Conservation (phyloP, 305 asterid genomes). For the Solanum hybrid region DNA sequence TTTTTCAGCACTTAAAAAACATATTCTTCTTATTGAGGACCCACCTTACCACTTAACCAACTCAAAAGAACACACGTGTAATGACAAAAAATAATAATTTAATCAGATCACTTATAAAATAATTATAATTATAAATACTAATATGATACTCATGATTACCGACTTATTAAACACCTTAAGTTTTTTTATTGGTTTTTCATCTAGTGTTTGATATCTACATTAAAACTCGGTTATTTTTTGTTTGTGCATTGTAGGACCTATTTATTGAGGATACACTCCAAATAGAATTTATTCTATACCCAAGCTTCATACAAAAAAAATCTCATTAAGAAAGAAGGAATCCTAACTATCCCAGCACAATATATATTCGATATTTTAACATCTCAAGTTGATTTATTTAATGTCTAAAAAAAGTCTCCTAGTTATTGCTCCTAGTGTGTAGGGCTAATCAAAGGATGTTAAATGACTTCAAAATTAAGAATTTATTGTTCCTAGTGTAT, state of each 20-base stretch:
- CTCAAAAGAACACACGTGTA: constrained; percentile 8
- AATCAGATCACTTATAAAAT: neutral
- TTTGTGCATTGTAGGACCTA: neutral
- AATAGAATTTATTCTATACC: neutral
- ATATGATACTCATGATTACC: neutral
- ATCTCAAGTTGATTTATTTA: neutral
- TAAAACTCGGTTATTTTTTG: rapidly evolving
- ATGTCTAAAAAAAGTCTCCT: neutral
- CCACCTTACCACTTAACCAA: constrained; percentile 21
- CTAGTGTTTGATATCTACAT: neutral
- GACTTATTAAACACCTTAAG: neutral
- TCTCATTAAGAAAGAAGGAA: neutral
- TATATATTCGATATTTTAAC: neutral
- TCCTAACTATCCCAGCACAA: neutral
- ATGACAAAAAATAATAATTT: neutral
- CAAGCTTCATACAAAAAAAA: neutral
- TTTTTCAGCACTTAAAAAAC: constrained; percentile 24
- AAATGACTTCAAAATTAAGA: neutral
- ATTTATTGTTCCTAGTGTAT: neutral
- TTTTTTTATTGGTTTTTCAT: neutral
- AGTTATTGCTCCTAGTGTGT: neutral
- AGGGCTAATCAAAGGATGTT: constrained; percentile 4
- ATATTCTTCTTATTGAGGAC: constrained; percentile 29
- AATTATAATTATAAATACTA: neutral
- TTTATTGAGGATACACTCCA: neutral